A percentile compares a stretch with the other conserved stretches of the same genome.
Conservation (phyloP, 148 eudicot genomes). For the Pouteria glomerata region DNA sequence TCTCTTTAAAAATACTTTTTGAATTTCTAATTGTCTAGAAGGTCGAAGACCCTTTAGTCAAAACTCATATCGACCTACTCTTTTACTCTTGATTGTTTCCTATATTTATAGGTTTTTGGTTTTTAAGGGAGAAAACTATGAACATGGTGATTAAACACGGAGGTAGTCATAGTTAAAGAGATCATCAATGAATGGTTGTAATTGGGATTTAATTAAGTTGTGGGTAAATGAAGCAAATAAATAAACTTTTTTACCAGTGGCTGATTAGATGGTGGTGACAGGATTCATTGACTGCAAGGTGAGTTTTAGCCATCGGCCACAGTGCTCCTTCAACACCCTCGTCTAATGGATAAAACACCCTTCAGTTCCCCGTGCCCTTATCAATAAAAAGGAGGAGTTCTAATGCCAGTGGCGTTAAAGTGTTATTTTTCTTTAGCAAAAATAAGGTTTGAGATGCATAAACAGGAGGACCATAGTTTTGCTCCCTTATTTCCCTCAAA, state of each 20-base stretch:
- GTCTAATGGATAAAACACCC: slow-evolving; percentile 3
- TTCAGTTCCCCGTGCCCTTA: slow-evolving; percentile 1
- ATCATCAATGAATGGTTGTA: too few relatives aligned
- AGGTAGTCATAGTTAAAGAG: too few relatives aligned
- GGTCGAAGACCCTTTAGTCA: too few relatives aligned
- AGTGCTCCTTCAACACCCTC: slow-evolving; percentile 10
- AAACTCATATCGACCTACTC: too few relatives aligned
- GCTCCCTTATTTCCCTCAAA: slow-evolving; percentile 21
- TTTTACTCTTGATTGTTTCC: too few relatives aligned
- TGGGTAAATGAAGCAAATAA: too few relatives aligned
- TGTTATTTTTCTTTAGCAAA: slow-evolving; percentile 24
- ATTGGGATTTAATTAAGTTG: too few relatives aligned
- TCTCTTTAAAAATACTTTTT: too few relatives aligned
- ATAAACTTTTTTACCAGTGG: slow-evolving; percentile 15
- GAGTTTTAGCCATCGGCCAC: slow-evolving; percentile 19
- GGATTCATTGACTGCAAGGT: slow-evolving; percentile 16
- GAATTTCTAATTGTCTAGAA: too few relatives aligned
- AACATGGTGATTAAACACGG: too few relatives aligned
- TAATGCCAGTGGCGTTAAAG: slow-evolving; percentile 37
- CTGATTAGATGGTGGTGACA: slow-evolving; percentile 20
- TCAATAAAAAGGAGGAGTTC: slow-evolving; percentile 37
- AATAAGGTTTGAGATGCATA: slow-evolving; percentile 38
- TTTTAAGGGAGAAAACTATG: too few relatives aligned
- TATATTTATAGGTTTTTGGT: too few relatives aligned
- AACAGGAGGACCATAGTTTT: slow-evolving; percentile 7